A percentile compares a stretch with the other conserved stretches of the same genome.
Evolutionary conservation across 75 land plant species (phyloP).

Genomic region (Sequoiadendron giganteum): DNA sequence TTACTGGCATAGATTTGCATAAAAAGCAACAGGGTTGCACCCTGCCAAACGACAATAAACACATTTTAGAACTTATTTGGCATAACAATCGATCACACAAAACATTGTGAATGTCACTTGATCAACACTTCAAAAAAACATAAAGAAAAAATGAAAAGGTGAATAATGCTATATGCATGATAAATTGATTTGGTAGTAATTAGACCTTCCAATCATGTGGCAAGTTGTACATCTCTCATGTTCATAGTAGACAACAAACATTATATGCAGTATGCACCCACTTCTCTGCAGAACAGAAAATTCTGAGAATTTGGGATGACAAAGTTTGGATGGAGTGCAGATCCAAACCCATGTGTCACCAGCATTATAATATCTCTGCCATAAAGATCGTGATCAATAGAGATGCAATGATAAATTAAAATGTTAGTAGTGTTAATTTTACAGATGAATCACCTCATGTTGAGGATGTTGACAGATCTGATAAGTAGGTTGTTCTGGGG

Average conservation of each 20-base stretch:
- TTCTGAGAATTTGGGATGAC: not conserved
- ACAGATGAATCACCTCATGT: no score
- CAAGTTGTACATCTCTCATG: not conserved
- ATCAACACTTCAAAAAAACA: not conserved
- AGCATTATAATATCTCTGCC: not conserved
- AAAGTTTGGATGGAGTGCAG: not conserved
- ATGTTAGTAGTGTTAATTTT: no score
- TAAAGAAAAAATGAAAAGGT: not conserved
- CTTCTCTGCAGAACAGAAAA: not conserved
- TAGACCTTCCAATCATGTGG: not conserved
- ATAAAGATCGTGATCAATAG: no score
- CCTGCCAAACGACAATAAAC: no score
- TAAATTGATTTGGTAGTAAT: not conserved
- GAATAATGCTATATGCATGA: not conserved
- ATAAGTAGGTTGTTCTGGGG: no score
- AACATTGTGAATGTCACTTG: not conserved
- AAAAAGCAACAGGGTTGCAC: no score
- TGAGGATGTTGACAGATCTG: no score
- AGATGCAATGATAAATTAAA: no score
- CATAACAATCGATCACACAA: not conserved
- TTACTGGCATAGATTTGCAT: not conserved
- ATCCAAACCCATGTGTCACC: not conserved
- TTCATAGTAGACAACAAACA: not conserved
- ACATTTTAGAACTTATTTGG: not conserved
- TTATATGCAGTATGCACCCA: not conserved